These are phyloP conservation scores for Fusarium caatingaense DNA, from an alignment of 2,329 filamentous ascomycete genomes.

Conservation along the genomic window DNA sequence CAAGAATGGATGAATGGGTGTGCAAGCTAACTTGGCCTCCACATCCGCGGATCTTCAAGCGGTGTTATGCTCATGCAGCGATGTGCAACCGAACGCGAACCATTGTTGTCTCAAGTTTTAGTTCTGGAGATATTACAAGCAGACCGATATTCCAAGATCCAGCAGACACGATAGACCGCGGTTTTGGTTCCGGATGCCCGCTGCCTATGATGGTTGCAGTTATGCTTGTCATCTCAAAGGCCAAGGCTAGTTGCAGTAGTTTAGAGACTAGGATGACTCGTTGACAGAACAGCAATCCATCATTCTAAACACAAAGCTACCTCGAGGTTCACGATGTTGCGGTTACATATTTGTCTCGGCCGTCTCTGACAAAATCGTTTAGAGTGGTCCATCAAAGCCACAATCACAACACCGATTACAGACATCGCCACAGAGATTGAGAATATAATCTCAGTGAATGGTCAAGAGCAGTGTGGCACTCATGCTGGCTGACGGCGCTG, in stretches of 20 bases:
- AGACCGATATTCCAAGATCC: slow-evolving; percentile 15
- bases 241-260: slow-evolving; percentile 26
- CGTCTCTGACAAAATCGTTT: not conserved
- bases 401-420: slow-evolving; percentile 7
- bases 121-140: slow-evolving; percentile 7
- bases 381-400: slow-evolving; percentile 13
- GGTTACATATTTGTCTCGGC: slow-evolving; percentile 1
- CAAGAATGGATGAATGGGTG: slow-evolving; percentile 6
- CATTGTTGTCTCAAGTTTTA: slow-evolving; percentile 12
- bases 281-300: not conserved
- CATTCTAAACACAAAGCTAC: not conserved
- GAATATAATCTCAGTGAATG: slow-evolving; percentile 20
- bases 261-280: slow-evolving; percentile 17
- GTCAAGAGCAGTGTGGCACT: slow-evolving; percentile 28
- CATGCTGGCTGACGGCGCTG: slow-evolving; percentile 45
- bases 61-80: slow-evolving; percentile 45
- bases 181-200: slow-evolving; percentile 9
- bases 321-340: slow-evolving; percentile 4
- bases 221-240: slow-evolving; percentile 39
- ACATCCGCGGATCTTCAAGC: slow-evolving; percentile 33
- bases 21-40: slow-evolving; percentile 21
- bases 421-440: slow-evolving; percentile 11
- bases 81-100: slow-evolving; percentile 12
- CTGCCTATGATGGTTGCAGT: slow-evolving; percentile 28
- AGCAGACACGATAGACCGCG: slow-evolving; percentile 10